Evolutionary conservation across 495 filamentous ascomycete species (phyloP).

Genomic region (Tuber calosporum): DNA sequence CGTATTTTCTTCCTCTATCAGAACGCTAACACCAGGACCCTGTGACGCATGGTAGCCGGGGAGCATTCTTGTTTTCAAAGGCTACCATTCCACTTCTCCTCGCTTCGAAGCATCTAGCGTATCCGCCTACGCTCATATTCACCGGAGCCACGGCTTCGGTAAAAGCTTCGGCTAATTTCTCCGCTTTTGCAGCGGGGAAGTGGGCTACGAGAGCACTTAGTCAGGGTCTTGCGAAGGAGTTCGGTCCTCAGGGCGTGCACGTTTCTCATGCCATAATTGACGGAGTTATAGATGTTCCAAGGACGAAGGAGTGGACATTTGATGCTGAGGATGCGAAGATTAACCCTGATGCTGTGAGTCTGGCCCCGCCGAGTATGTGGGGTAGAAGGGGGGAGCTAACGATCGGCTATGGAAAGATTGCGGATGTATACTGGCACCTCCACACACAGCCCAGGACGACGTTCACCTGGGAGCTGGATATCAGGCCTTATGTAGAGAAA

Average conservation of each 20-base stretch:
- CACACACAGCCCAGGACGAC: constrained; percentile 75
- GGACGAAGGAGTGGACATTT: constrained; percentile 55
- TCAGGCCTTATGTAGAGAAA: constrained; percentile 74
- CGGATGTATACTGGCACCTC: constrained; percentile 79
- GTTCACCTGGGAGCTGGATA: constrained; percentile 80
- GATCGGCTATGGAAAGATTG: constrained; percentile 56
- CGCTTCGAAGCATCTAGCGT: constrained; percentile 45
- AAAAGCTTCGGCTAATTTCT: constrained; percentile 62
- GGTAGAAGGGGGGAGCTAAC: background rate
- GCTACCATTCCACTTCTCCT: constrained; percentile 65
- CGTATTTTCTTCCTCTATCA: background rate
- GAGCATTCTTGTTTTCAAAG: constrained; percentile 73
- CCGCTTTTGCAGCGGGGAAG: constrained; percentile 69
- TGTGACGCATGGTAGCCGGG: constrained; percentile 49
- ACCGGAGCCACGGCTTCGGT: constrained; percentile 82
- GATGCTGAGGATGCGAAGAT: constrained; percentile 67
- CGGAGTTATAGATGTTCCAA: constrained; percentile 77
- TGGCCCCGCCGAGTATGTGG: background rate
- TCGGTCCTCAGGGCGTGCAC: constrained; percentile 82
- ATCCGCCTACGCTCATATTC: constrained; percentile 63
- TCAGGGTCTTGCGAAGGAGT: constrained; percentile 77
- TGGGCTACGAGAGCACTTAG: constrained; percentile 70
- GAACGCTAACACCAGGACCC: constrained; percentile 2
- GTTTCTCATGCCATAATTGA: constrained; percentile 81
- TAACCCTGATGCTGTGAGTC: constrained; percentile 68